Base-by-base conservation (phyloP, 768 basidiomycete species). In the Postia placenta region DNA sequence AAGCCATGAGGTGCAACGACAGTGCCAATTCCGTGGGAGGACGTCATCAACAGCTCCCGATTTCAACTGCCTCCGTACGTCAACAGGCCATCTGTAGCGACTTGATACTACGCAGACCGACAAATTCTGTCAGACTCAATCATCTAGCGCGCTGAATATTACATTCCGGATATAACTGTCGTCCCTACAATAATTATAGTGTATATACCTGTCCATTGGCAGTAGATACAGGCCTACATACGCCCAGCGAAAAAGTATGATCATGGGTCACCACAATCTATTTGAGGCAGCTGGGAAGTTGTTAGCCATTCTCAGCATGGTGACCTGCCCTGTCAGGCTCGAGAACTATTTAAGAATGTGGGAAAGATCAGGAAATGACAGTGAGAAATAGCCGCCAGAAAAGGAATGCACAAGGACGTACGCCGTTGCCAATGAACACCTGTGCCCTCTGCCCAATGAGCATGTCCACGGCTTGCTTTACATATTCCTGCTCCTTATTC, bases 341-440 rank as follows among this genome's bases (percentile, higher is more conserved):
- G 75, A 76, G 49, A 70, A 76, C 75, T 76, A 49, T 25, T 19
- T 19, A 11, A 19, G 20, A 19, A 50, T 9, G 42, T 43, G 7
- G 24, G 25, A 7, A 27, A 5, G 24, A 9, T 43, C 42, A 26
- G 7, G 42, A 7, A 15, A 20, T 7, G 17, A 17, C 12, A 14
- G 14, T 9, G 43, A 45, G 25, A 39, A 39, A 26, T 23, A 25
- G 24, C 38, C 12, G 20, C 25, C 14, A 11, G 7, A 27, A n/a
- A 48, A 26, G 28, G 1, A 9, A 60, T 73, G 57, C 49, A 74
- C 74, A 58, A 33, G 1, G 7, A 60, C 74, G 57, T 49, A 74
- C 74, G 59, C 77, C 78, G 41, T 79, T 79, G 5, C 76, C 78
- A 30, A 78, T 61, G 56, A 79, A 73, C 22, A 71, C 65, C 47